Percentiles rank a stretch among this genome's conserved stretches.
Conservation (phyloP, 371 early-diverging fungal genomes). For the Scutellospora calospora region DNA sequence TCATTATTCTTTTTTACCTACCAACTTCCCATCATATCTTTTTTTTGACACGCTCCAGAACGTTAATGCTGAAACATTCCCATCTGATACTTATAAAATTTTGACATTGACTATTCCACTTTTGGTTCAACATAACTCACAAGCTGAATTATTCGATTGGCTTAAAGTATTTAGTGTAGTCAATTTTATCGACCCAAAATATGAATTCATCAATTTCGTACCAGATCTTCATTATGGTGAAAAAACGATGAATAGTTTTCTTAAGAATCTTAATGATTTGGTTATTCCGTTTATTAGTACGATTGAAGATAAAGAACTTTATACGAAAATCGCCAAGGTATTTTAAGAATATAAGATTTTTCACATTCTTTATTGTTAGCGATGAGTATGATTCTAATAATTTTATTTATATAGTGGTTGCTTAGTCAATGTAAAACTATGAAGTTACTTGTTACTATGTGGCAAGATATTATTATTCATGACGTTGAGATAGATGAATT, state of each 20-base stretch:
- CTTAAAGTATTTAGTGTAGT: constrained; percentile 1
- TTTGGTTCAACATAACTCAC: background rate
- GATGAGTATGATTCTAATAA: background rate
- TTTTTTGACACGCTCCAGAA: background rate
- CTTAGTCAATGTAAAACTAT: background rate
- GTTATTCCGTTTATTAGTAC: background rate
- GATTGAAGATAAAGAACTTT: background rate
- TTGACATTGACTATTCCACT: background rate
- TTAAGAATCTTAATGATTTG: background rate
- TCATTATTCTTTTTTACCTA: background rate
- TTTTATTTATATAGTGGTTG: background rate
- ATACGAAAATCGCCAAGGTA: constrained; percentile 22
- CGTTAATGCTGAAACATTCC: background rate
- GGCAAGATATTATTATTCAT: background rate
- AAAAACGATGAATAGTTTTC: background rate
- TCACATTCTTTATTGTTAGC: background rate
- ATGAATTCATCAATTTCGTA: background rate
- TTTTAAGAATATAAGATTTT: background rate
- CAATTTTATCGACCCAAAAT: background rate
- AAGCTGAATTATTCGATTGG: constrained; percentile 8
- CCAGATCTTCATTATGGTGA: background rate
- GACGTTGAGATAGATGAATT: background rate
- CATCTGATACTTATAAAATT: background rate
- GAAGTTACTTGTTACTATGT: background rate
- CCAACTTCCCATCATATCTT: background rate